A percentile compares a stretch with the other conserved stretches of the same genome.
These are phyloP conservation scores for Limtongozyma cylindracea DNA, from an alignment of 805 yeast genomes.

Conservation along the genomic window DNA sequence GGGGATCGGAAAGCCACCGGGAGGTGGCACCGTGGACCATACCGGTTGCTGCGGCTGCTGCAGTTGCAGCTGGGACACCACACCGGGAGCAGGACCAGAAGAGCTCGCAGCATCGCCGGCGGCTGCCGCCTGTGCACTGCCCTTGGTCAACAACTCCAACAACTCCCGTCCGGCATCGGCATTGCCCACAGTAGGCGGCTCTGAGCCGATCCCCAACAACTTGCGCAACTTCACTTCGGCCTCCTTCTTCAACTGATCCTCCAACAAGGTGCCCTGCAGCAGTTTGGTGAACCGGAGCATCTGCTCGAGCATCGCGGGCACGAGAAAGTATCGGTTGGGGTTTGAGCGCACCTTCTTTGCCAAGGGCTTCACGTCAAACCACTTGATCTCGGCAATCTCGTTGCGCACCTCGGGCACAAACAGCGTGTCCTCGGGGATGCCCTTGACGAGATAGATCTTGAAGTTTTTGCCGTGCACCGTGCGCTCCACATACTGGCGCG, in stretches of 20 bases:
- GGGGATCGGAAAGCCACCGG: too few species aligned
- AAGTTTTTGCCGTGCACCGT: slow-evolving; percentile 66
- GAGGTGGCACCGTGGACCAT: too few species aligned
- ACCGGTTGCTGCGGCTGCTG: too few species aligned
- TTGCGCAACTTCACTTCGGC: slow-evolving; percentile 44
- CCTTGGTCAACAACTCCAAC: too few species aligned
- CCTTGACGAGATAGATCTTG: slow-evolving; percentile 52
- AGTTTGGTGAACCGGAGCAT: slow-evolving; percentile 29
- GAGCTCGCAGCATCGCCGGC: too few species aligned
- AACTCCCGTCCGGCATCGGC: slow-evolving; percentile 59
- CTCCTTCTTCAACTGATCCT: slow-evolving; percentile 29
- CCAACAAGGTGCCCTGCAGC: slow-evolving; percentile 15
- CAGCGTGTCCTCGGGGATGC: slow-evolving; percentile 50
- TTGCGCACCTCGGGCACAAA: slow-evolving; percentile 70
- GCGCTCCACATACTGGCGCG: slow-evolving; percentile 56
- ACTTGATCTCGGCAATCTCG: slow-evolving; percentile 65
- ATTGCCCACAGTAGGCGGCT: slow-evolving; percentile 5
- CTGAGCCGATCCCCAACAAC: slow-evolving; percentile 27
- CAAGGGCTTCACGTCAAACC: slow-evolving; percentile 33
- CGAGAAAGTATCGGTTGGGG: slow-evolving; percentile 16
- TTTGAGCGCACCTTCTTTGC: slow-evolving; percentile 14
- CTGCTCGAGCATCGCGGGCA: slow-evolving; percentile 23
- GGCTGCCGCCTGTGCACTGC: too few species aligned
- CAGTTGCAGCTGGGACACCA: too few species aligned
- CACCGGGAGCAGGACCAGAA: too few species aligned